Evolutionary conservation across 1,139 yeast species (phyloP).

Genomic region (Magnusiomyces magnusii): DNA sequence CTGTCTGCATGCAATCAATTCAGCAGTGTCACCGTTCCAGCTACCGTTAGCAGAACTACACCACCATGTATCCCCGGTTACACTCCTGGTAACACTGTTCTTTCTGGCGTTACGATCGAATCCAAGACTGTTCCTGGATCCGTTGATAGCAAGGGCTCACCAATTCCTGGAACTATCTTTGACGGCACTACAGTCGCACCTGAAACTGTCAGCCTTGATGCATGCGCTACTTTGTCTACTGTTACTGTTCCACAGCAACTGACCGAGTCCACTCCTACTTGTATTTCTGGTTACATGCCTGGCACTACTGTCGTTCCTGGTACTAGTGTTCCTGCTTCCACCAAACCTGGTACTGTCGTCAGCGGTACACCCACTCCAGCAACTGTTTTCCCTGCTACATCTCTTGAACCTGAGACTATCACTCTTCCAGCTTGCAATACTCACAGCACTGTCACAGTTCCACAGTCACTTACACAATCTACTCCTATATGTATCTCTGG

Average conservation of each 20-base stretch:
- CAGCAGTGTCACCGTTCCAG: not conserved
- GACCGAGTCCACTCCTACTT: slow-evolving; percentile 3
- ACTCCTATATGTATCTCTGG: not conserved
- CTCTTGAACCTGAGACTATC: slow-evolving; percentile 8
- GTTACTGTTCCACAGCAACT: slow-evolving; percentile 6
- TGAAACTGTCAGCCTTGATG: not conserved
- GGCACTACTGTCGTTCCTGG: slow-evolving; percentile 11
- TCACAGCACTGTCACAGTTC: slow-evolving; percentile 7
- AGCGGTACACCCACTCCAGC: slow-evolving; percentile 5
- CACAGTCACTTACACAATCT: not conserved
- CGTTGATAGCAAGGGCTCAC: slow-evolving; percentile 8
- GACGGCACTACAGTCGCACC: not conserved
- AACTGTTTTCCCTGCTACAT: slow-evolving; percentile 5
- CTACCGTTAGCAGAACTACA: not conserved
- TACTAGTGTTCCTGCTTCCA: slow-evolving; percentile 8
- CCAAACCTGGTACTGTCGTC: slow-evolving; percentile 4
- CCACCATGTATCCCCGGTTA: not conserved
- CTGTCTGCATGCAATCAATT: slow-evolving; percentile 7
- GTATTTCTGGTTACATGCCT: slow-evolving; percentile 7
- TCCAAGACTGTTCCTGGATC: not conserved
- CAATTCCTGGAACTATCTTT: slow-evolving; percentile 1
- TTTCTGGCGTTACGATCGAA: not conserved
- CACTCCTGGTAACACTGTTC: not conserved
- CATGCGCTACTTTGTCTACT: slow-evolving; percentile 6
- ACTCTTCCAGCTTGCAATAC: slow-evolving; percentile 12